A percentile compares a stretch with the other conserved stretches of the same genome.
Evolutionary conservation across 768 basidiomycete species (phyloP).

Genomic region (Amanita pseudoporphyria): DNA sequence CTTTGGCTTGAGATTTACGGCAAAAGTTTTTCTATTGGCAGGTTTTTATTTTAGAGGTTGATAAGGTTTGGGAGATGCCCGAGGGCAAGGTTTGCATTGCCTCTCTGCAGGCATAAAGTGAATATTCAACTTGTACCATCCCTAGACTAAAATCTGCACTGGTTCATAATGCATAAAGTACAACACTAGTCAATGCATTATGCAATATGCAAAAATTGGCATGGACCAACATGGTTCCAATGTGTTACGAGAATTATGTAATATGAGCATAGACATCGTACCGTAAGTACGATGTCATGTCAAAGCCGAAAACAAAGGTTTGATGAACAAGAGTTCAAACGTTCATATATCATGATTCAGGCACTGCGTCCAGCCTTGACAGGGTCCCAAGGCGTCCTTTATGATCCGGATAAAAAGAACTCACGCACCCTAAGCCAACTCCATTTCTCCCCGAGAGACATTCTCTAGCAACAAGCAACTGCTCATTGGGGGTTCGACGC

Average conservation of each 20-base stretch:
- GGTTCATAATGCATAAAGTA: constrained; percentile 4
- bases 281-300: too few species aligned
- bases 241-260: constrained; percentile 10
- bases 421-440: too few species aligned
- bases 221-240: constrained; percentile 1
- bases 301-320: too few species aligned
- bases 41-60: constrained; percentile 4
- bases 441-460: too few species aligned
- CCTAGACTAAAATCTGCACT: neutral
- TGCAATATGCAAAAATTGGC: constrained; percentile 3
- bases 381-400: too few species aligned
- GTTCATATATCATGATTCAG: too few species aligned
- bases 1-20: neutral
- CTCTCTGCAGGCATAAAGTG: neutral
- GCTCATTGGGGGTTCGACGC: too few species aligned
- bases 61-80: constrained; percentile 2
- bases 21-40: constrained; percentile 10
- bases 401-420: too few species aligned
- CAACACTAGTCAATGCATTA: constrained; percentile 3
- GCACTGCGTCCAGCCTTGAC: too few species aligned
- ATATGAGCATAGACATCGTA: constrained; percentile 1
- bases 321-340: too few species aligned
- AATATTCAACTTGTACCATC: neutral
- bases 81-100: neutral
- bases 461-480: too few species aligned